Evolutionary conservation across 2,329 filamentous ascomycete genomes (phyloP), one percentile per base, ranked within the genome.

Genomic region (Trichoderma cornu-damae): DNA sequence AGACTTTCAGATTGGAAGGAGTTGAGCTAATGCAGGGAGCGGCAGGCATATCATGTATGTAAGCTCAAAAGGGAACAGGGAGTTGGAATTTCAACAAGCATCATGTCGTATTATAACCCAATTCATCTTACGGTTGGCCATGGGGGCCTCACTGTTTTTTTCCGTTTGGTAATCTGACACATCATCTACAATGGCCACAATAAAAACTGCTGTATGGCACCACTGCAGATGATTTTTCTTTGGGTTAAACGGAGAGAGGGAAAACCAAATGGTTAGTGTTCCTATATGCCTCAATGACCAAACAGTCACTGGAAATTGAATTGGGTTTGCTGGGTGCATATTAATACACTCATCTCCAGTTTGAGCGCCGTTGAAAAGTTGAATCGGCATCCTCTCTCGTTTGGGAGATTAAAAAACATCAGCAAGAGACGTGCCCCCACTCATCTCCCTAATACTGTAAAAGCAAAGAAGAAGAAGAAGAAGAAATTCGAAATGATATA

Each of bases 1-100:
- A 46, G 24, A 2, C 26, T 34, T 32, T 50, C 20, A 8, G 16
- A 38, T 8, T 9, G 8, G 35, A 51, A 51, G 48, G 48, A 51
- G 40, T 51, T 24, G 22, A 51, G 35, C 48, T 51, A 51, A 51
- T 51, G 48, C 48, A 51, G 35, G 48, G 48, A 51, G 48, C 9
- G 48, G 11, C 22, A 20, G 22, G 35, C 48, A 30, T 40, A 28
- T 11, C 48, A 30, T 40, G 20, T 11, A 24, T 12, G 0, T 20
- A 51, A 24, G 48, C 32, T 18, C 4, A 26, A 28, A 20, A 37
- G 18, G 12, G 12, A 20, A 18, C 43, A 12, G 43, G 20, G 44
- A 34, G 7, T 6, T 6, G 44, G 1, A 18, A 14, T 2, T 28
- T 38, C 37, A 16, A 38, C n/a, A 1, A 7, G 14, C 22, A 18